phyloP scores from a whole-genome alignment of 371 early-diverging fungal genomes.

The Sporodiniella umbellata region DNA sequence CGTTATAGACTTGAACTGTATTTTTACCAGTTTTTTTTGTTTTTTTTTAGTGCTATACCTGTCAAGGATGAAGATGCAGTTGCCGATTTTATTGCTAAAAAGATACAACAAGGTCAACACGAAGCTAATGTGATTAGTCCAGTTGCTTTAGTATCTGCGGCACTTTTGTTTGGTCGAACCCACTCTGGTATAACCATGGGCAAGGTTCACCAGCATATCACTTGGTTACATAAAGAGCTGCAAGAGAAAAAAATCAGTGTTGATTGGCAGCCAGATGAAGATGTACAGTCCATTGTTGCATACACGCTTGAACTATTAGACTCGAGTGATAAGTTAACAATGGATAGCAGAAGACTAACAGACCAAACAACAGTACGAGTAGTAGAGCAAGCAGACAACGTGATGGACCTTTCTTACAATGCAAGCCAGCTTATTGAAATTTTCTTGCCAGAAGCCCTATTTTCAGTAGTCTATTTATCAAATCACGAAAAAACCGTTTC shows the following conservation, averaged over 20 bases:
- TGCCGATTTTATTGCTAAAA: slow-evolving; percentile 27
- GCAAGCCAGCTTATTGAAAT: slow-evolving; percentile 45
- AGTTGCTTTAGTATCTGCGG: slow-evolving; percentile 42
- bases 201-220: slow-evolving; percentile 34
- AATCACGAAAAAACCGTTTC: slow-evolving; percentile 8
- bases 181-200: slow-evolving; percentile 34
- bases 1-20: no score
- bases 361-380: slow-evolving; percentile 40
- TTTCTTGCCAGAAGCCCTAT: slow-evolving; percentile 40
- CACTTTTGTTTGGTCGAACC: slow-evolving; percentile 36
- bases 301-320: slow-evolving; percentile 40
- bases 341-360: slow-evolving; percentile 38
- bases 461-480: slow-evolving; percentile 41
- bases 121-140: slow-evolving; percentile 34
- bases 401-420: slow-evolving; percentile 48
- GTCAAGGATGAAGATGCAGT: slow-evolving; percentile 17
- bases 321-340: slow-evolving; percentile 30
- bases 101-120: slow-evolving; percentile 41
- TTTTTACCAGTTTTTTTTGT: no score
- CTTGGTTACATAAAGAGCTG: slow-evolving; percentile 36
- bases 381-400: slow-evolving; percentile 50
- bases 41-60: slow-evolving; percentile 12
- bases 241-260: slow-evolving; percentile 22
- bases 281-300: slow-evolving; percentile 32
- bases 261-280: slow-evolving; percentile 51